These are phyloP conservation scores for Tarenaya hassleriana DNA, from an alignment of 345 rosid genomes.

Conservation along the genomic window DNA sequence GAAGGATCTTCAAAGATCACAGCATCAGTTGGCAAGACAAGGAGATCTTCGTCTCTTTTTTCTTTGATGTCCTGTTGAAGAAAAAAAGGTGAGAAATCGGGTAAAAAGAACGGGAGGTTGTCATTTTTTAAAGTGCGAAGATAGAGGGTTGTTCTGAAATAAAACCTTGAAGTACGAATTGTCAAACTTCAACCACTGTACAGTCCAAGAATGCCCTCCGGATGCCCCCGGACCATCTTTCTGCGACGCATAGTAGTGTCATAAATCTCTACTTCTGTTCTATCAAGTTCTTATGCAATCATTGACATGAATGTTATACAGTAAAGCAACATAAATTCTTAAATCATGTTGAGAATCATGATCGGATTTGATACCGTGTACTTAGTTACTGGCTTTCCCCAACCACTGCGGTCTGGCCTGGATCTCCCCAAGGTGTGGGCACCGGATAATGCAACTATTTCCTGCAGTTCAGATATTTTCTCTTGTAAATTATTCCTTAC, in stretches of 20 bases:
- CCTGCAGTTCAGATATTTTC: slow-evolving; percentile 36
- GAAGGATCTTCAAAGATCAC: slow-evolving; percentile 82
- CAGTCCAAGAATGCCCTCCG: slow-evolving; percentile 97
- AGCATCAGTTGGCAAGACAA: slow-evolving; percentile 93
- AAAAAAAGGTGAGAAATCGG: background rate
- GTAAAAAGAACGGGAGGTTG: background rate
- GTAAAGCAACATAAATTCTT: background rate
- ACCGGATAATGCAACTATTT: slow-evolving; percentile 91
- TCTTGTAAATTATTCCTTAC: background rate
- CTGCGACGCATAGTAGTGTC: slow-evolving; percentile 33
- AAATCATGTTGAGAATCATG: background rate
- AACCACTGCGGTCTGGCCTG: slow-evolving; percentile 96
- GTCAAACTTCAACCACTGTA: slow-evolving; percentile 90
- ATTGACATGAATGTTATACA: background rate
- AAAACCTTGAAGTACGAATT: slow-evolving; percentile 92
- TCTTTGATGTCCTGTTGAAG: slow-evolving; percentile 68
- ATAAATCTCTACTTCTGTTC: background rate
- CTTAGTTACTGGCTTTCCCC: slow-evolving; percentile 94
- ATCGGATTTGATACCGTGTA: slow-evolving; percentile 59
- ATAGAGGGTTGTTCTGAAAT: slow-evolving; percentile 17
- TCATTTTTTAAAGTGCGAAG: background rate
- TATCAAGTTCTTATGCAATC: background rate
- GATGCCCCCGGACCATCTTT: slow-evolving; percentile 95
- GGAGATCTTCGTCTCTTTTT: slow-evolving; percentile 69
- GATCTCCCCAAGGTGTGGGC: slow-evolving; percentile 97